Conservation (phyloP, 768 basidiomycete genomes). For the Leccinum variicolor region DNA sequence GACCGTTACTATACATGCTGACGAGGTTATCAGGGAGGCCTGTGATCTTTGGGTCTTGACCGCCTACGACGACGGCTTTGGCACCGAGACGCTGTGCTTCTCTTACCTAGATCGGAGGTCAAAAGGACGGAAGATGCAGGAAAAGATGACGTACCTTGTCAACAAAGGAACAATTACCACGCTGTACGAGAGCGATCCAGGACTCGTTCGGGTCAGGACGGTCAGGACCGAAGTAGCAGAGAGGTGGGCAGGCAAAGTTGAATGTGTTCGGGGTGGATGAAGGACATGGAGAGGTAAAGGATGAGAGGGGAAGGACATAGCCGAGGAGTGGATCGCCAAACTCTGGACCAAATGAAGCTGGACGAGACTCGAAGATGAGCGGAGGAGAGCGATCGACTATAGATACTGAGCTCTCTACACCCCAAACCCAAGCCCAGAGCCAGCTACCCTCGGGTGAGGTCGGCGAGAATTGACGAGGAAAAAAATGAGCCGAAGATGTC, state of each 20-base stretch:
- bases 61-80: constrained; percentile 88
- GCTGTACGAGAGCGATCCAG: constrained; percentile 90
- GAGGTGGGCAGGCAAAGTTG: constrained; percentile 65
- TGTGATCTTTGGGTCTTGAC: constrained; percentile 60
- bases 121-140: constrained; percentile 14
- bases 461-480: constrained; percentile 39
- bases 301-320: constrained; percentile 67
- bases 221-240: constrained; percentile 56
- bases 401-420: constrained; percentile 66
- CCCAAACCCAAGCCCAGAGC: constrained; percentile 66
- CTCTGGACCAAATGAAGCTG: constrained; percentile 75
- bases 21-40: constrained; percentile 75
- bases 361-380: constrained; percentile 65
- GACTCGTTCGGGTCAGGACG: constrained; percentile 60
- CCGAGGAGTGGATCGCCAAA: constrained; percentile 65
- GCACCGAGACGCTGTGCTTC: constrained; percentile 74
- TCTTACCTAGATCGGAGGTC: constrained; percentile 33
- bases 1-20: constrained; percentile 93
- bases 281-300: constrained; percentile 56
- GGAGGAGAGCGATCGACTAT: constrained; percentile 73
- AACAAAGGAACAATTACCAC: constrained; percentile 88
- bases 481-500: neutral
- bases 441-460: constrained; percentile 46
- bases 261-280: neutral
- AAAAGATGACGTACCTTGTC: constrained; percentile 60